Evolutionary conservation across 1,284 basidiomycete species (phyloP), one percentile per base, ranked within the genome.

Genomic region (Anthracocystis walkeri): DNA sequence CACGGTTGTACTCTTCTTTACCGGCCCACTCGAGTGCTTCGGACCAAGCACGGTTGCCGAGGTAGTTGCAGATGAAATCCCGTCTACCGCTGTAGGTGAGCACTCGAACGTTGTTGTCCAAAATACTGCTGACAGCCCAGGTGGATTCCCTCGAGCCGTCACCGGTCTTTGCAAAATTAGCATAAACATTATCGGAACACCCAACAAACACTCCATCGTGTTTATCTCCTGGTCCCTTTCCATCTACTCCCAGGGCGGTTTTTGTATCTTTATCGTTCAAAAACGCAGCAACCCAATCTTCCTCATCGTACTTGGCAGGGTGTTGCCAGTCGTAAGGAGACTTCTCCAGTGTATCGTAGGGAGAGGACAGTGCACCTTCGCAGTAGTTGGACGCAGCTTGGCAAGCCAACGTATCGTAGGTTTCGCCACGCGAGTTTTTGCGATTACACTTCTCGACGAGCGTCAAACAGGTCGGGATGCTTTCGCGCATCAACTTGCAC

Each of bases 21-120:
- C 74, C 73, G 2, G 48, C 21, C 83, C 83, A 85, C 7, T 77
- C 62, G 18, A 85, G 62, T 4, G 72, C 75, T 21, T 73, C 61
- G 14, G 72, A 70, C 83, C 83, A 85, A 41, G 57, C 54, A 11
- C 66, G 67, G 55, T 80, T 82, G 27, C 82, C 83, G 14, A 81
- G 42, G 50, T 65, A 79, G 72, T 85, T 85, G 74, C 83, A 85
- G 59, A 84, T 84, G 49, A 82, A 83, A 50, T 84, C 82, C 12
- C 77, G 59, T 11, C 56, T 48, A 23, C 82, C 82, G 18, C 69
- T 74, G 65, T 84, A 84, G 20, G 71, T 67, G 14, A 83, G 54
- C 20, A 85, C 83, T 11, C 82, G 65, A 2, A 83, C 75, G 42
- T 69, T 61, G 11, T 70, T 51, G 7, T 64, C 59, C 18, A 85